phyloP scores from a whole-genome alignment of 306 rosid species.

The Begonia loranthoides region DNA sequence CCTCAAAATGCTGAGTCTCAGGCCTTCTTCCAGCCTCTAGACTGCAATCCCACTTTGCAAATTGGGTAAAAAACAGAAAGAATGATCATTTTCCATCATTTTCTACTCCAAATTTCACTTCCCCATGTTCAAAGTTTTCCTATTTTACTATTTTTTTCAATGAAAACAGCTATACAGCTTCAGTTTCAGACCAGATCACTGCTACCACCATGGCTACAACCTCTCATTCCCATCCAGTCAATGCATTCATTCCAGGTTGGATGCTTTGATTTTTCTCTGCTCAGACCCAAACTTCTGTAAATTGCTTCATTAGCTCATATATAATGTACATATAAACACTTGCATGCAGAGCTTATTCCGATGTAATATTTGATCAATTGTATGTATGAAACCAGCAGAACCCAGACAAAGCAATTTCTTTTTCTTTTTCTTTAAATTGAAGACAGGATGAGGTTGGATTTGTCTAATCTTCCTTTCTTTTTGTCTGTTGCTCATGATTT shows the following conservation, averaged over 20 bases:
- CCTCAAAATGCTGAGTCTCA: slow-evolving; percentile 43
- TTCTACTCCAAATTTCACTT: background rate
- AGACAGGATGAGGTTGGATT: too few relatives aligned
- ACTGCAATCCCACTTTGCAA: slow-evolving; percentile 56
- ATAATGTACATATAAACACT: too few relatives aligned
- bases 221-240: slow-evolving; percentile 52
- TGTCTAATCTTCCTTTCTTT: too few relatives aligned
- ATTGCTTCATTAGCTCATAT: background rate
- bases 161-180: slow-evolving; percentile 34
- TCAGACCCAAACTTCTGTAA: background rate
- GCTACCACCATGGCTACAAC: slow-evolving; percentile 49
- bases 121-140: background rate
- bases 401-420: slow-evolving; percentile 9
- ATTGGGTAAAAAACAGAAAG: slow-evolving; percentile 25
- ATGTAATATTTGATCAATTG: background rate
- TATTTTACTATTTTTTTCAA: background rate
- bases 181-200: slow-evolving; percentile 50
- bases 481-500: too few relatives aligned
- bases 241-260: slow-evolving; percentile 81
- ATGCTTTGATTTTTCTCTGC: slow-evolving; percentile 36
- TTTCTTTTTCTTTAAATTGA: too few relatives aligned
- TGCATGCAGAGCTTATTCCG: background rate
- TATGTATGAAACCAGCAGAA: background rate
- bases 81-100: background rate
- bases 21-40: slow-evolving; percentile 36